Conservation (phyloP, 192 early-diverging fungal species). For the Thamnidium elegans region DNA sequence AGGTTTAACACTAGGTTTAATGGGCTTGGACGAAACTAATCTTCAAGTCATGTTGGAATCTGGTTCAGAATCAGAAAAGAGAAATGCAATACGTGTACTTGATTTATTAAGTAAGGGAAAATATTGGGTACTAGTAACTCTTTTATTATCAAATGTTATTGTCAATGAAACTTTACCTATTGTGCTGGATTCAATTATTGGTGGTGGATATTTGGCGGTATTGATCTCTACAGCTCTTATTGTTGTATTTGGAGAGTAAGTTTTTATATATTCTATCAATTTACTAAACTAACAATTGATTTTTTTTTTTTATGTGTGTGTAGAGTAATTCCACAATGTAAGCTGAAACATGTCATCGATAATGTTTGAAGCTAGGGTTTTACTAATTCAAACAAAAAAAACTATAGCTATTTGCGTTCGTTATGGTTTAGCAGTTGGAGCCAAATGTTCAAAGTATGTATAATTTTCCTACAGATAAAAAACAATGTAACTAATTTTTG, state of each 20-base stretch:
- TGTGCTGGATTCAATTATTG: conserved; percentile 73
- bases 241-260: conserved; percentile 92
- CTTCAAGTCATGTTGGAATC: conserved; percentile 80
- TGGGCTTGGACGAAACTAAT: conserved; percentile 81
- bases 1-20: conserved; percentile 40
- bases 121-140: conserved; percentile 92
- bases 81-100: conserved; percentile 63
- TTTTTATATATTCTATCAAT: conserved; percentile 11
- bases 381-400: background rate
- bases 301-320: conserved; percentile 12
- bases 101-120: conserved; percentile 46
- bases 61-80: conserved; percentile 66
- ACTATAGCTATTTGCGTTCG: conserved; percentile 78
- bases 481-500: background rate
- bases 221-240: conserved; percentile 85
- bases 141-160: conserved; percentile 90
- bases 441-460: conserved; percentile 68
- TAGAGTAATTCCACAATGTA: conserved; percentile 77
- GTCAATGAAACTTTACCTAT: conserved; percentile 94
- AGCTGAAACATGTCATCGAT: background rate
- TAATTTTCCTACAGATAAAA: background rate
- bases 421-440: conserved; percentile 89
- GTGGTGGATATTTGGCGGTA: conserved; percentile 80
- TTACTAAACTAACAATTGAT: conserved; percentile 2
- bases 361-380: background rate